Evolutionary conservation across 371 early-diverging fungal species (phyloP).

Genomic region (Lichtheimia hyalospora): DNA sequence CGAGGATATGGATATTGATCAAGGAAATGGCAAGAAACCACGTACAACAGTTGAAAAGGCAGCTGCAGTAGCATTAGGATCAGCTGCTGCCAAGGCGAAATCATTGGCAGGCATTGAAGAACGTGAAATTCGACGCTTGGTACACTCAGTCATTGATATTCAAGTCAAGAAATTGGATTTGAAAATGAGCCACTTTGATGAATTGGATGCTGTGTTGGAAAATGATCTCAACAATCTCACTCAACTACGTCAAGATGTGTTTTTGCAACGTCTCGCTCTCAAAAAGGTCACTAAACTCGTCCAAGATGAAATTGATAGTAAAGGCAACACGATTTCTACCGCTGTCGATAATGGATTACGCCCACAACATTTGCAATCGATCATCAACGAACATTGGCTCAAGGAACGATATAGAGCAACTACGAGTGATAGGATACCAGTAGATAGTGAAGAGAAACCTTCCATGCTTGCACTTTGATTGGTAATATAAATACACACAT

Average conservation of each 20-base stretch:
- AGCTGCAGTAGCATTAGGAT: conserved; percentile 65
- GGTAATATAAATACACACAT: not conserved
- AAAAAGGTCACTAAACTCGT: conserved; percentile 56
- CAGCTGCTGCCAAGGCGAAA: conserved; percentile 71
- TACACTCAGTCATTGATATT: conserved; percentile 78
- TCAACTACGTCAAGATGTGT: conserved; percentile 79
- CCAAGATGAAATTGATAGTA: conserved; percentile 49
- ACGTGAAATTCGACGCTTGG: conserved; percentile 76
- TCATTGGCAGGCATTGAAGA: conserved; percentile 72
- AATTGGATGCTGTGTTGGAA: conserved; percentile 85
- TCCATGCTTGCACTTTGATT: conserved; percentile 2
- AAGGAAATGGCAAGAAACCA: conserved; percentile 29
- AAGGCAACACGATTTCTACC: conserved; percentile 26
- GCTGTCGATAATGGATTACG: conserved; percentile 43
- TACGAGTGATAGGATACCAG: not conserved
- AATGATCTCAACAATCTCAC: conserved; percentile 82
- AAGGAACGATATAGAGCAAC: conserved; percentile 36
- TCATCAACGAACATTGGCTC: conserved; percentile 28
- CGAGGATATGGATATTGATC: conserved; percentile 26
- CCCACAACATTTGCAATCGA: conserved; percentile 40
- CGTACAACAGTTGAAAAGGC: conserved; percentile 58
- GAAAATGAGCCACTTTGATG: conserved; percentile 91
- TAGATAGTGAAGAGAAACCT: not conserved
- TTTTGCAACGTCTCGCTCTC: conserved; percentile 71
- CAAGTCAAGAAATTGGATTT: conserved; percentile 87